phyloP scores from a whole-genome alignment of 73 alveolate species.

The Blepharisma japonicum region DNA sequence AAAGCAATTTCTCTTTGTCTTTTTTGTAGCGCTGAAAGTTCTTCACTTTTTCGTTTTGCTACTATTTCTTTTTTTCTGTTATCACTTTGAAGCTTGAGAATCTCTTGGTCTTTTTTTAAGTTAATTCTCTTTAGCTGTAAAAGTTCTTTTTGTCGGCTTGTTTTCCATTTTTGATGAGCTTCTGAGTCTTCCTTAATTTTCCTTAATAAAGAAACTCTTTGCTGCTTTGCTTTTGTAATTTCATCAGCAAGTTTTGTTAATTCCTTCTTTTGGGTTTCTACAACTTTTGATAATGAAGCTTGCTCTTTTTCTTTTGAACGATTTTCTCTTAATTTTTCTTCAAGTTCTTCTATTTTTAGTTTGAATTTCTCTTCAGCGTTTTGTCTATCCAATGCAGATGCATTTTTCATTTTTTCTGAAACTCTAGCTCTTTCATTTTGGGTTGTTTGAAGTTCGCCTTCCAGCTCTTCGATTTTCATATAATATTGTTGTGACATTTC shows the following conservation, averaged over 20 bases:
- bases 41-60: slow-evolving; percentile 52
- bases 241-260: slow-evolving; percentile 52
- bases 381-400: slow-evolving; percentile 40
- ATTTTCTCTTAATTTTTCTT: slow-evolving; percentile 42
- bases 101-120: slow-evolving; percentile 58
- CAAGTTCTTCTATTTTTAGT: slow-evolving; percentile 52
- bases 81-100: slow-evolving; percentile 50
- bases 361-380: slow-evolving; percentile 38
- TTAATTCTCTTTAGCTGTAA: slow-evolving; percentile 40
- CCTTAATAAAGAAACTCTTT: slow-evolving; percentile 46
- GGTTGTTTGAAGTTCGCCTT: slow-evolving; percentile 5
- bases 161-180: slow-evolving; percentile 50
- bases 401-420: slow-evolving; percentile 36
- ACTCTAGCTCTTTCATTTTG: slow-evolving; percentile 4
- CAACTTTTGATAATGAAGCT: slow-evolving; percentile 26
- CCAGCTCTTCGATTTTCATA: slow-evolving; percentile 10
- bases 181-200: slow-evolving; percentile 58
- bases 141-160: slow-evolving; percentile 43
- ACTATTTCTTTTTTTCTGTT: slow-evolving; percentile 43
- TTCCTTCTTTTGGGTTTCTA: slow-evolving; percentile 39
- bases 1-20: slow-evolving; percentile 34
- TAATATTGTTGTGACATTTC: slow-evolving; percentile 17
- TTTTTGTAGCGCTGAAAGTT: slow-evolving; percentile 39
- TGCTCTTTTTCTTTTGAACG: slow-evolving; percentile 56
- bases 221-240: slow-evolving; percentile 50